phyloP scores from a whole-genome alignment of 2,329 filamentous ascomycete genomes.

The Fusarium sulawesiense region DNA sequence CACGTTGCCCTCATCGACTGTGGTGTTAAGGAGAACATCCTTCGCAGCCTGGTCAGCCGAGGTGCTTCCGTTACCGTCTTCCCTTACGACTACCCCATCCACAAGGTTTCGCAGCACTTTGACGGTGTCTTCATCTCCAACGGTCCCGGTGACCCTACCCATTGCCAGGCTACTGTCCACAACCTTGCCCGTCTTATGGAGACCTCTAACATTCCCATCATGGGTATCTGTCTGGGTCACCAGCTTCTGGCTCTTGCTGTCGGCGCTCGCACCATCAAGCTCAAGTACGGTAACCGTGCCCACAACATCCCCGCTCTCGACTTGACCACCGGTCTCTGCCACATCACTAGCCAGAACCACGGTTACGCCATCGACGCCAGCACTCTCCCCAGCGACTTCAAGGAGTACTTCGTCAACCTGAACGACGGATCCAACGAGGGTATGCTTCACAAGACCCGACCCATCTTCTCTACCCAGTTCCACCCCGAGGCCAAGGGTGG shows the following conservation, averaged over 20 bases:
- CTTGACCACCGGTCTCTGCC: conserved; percentile 94
- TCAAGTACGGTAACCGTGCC: conserved; percentile 99
- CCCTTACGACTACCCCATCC: conserved; percentile 96
- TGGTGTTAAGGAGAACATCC: conserved; percentile 99
- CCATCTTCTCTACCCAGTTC: conserved; percentile 99
- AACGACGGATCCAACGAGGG: conserved; percentile 98
- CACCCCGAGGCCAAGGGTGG: conserved; percentile 98
- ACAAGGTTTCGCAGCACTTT: conserved; percentile 98
- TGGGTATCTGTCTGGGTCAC: conserved; percentile 98
- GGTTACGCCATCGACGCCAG: conserved; percentile 92
- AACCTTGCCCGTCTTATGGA: conserved; percentile 93
- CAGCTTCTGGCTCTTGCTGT: conserved; percentile 92
- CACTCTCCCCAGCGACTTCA: conserved; percentile 87
- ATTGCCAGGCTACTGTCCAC: conserved; percentile 94
- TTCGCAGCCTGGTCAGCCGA: conserved; percentile 90
- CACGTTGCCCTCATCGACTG: conserved; percentile 97
- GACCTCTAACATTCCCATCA: conserved; percentile 88
- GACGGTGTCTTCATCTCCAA: conserved; percentile 99
- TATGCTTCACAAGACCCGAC: conserved; percentile 94
- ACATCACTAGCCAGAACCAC: conserved; percentile 99
- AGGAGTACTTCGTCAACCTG: conserved; percentile 98
- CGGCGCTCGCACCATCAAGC: conserved; percentile 91
- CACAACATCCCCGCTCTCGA: conserved; percentile 98
- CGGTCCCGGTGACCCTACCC: conserved; percentile 96
- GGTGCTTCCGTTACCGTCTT: conserved; percentile 94